Conservation (phyloP, 805 yeast genomes). For the Hanseniaspora taiwanica region DNA sequence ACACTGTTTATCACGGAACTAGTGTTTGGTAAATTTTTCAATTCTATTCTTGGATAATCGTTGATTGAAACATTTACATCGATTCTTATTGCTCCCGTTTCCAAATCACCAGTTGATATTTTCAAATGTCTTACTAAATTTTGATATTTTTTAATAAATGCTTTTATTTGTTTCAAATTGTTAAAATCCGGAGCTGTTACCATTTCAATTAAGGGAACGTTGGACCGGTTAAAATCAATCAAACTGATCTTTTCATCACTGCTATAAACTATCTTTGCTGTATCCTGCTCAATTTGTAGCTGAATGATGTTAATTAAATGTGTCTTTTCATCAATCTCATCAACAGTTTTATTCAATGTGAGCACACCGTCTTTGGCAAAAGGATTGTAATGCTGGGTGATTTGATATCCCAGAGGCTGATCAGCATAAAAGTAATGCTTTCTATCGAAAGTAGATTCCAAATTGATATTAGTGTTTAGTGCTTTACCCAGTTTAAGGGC, state of each 20-base stretch:
- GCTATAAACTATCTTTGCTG: slow-evolving; percentile 50
- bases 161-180: slow-evolving; percentile 50
- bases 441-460: slow-evolving; percentile 63
- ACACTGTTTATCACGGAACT: slow-evolving; percentile 71
- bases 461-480: slow-evolving; percentile 40
- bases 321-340: slow-evolving; percentile 32
- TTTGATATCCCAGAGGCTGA: slow-evolving; percentile 92
- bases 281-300: slow-evolving; percentile 89
- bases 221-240: slow-evolving; percentile 74
- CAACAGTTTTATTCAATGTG: slow-evolving; percentile 34
- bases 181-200: slow-evolving; percentile 84
- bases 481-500: slow-evolving; percentile 68
- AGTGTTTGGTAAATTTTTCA: slow-evolving; percentile 79
- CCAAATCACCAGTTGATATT: slow-evolving; percentile 82
- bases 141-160: slow-evolving; percentile 74
- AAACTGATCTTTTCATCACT: slow-evolving; percentile 25
- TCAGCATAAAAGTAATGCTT: slow-evolving; percentile 95
- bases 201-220: slow-evolving; percentile 77
- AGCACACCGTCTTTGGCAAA: slow-evolving; percentile 58
- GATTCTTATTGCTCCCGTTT: slow-evolving; percentile 88
- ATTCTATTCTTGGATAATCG: slow-evolving; percentile 63
- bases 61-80: slow-evolving; percentile 86
- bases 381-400: slow-evolving; percentile 80
- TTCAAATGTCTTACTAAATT: slow-evolving; percentile 51
- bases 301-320: slow-evolving; percentile 55